A percentile compares a stretch with the other conserved stretches of the same genome.
These are phyloP conservation scores for Melastoma candidum DNA, from an alignment of 441 rosid genomes.

Conservation along the genomic window DNA sequence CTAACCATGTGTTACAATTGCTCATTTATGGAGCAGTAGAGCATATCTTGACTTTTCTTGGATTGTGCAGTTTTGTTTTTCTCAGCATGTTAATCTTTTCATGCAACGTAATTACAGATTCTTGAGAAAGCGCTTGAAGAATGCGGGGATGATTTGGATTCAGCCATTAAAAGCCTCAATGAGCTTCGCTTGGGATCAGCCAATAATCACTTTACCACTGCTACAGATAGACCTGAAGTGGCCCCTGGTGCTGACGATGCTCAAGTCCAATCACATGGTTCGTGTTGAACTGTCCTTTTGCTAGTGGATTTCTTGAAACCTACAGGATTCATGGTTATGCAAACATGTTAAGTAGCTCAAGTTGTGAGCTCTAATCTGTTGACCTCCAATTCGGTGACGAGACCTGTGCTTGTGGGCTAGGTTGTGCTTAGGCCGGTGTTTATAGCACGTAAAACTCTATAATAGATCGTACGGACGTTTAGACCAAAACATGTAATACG, in stretches of 20 bases:
- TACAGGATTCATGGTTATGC: too few relatives aligned
- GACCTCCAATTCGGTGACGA: too few relatives aligned
- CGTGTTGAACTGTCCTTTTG: background rate
- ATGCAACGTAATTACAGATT: slow-evolving; percentile 29
- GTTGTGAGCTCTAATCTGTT: too few relatives aligned
- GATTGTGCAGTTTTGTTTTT: background rate
- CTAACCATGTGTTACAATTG: too few relatives aligned
- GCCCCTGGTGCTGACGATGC: slow-evolving; percentile 20
- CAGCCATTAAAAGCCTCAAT: slow-evolving; percentile 67
- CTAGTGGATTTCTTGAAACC: too few relatives aligned
- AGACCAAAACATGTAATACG: too few relatives aligned
- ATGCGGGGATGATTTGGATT: slow-evolving; percentile 84
- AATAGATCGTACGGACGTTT: too few relatives aligned
- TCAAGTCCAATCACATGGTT: slow-evolving; percentile 42
- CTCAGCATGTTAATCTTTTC: background rate
- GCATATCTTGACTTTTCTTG: background rate
- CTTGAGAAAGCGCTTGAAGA: slow-evolving; percentile 65
- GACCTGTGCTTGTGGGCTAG: too few relatives aligned
- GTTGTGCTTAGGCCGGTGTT: too few relatives aligned
- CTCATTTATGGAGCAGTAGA: background rate
- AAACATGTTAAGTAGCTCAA: too few relatives aligned
- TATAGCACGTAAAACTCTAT: too few relatives aligned
- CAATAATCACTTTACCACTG: slow-evolving; percentile 13
- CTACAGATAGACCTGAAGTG: slow-evolving; percentile 22
- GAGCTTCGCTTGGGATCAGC: slow-evolving; percentile 71